Evolutionary conservation across 1,284 basidiomycete species (phyloP).

Genomic region (Trametes pubescens): DNA sequence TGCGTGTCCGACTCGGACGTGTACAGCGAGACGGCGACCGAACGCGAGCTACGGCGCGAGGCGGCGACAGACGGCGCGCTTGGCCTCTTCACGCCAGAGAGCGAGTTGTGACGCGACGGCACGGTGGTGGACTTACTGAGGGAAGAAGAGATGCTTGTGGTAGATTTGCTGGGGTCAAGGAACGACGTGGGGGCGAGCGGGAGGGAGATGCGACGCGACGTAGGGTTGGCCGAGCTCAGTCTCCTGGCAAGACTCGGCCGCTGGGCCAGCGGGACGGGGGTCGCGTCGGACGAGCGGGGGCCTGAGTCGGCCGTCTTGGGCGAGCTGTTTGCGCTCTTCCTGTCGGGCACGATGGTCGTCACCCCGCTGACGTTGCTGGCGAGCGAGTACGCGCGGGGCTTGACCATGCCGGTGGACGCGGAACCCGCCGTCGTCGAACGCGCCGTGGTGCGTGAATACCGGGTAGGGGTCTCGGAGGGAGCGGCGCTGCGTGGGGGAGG

Average conservation of each 20-base stretch:
- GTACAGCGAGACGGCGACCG: slow-evolving; percentile 41
- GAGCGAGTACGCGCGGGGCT: slow-evolving; percentile 45
- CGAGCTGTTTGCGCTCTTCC: slow-evolving; percentile 35
- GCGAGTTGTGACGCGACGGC: slow-evolving; percentile 36
- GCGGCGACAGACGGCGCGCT: slow-evolving; percentile 35
- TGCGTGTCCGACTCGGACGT: slow-evolving; percentile 36
- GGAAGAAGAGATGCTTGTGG: slow-evolving; percentile 35
- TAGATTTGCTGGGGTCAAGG: slow-evolving; percentile 36
- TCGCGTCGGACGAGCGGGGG: slow-evolving; percentile 41
- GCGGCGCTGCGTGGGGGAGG: slow-evolving; percentile 37
- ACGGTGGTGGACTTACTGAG: slow-evolving; percentile 34
- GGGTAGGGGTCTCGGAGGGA: slow-evolving; percentile 48
- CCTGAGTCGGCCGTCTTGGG: slow-evolving; percentile 28
- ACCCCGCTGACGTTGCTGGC: slow-evolving; percentile 46
- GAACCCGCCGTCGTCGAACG: slow-evolving; percentile 43
- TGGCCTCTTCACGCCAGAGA: slow-evolving; percentile 29
- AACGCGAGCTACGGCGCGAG: slow-evolving; percentile 39
- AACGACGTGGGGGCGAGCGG: slow-evolving; percentile 40
- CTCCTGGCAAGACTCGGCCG: slow-evolving; percentile 31
- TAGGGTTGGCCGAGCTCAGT: slow-evolving; percentile 26
- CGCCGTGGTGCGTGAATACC: slow-evolving; percentile 40
- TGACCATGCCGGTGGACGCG: slow-evolving; percentile 38
- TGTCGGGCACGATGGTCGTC: slow-evolving; percentile 52
- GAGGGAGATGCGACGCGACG: slow-evolving; percentile 35
- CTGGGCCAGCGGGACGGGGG: slow-evolving; percentile 41